Evolutionary conservation across 1,284 basidiomycete genomes (phyloP).

Genomic region (Xanthoconium separans): DNA sequence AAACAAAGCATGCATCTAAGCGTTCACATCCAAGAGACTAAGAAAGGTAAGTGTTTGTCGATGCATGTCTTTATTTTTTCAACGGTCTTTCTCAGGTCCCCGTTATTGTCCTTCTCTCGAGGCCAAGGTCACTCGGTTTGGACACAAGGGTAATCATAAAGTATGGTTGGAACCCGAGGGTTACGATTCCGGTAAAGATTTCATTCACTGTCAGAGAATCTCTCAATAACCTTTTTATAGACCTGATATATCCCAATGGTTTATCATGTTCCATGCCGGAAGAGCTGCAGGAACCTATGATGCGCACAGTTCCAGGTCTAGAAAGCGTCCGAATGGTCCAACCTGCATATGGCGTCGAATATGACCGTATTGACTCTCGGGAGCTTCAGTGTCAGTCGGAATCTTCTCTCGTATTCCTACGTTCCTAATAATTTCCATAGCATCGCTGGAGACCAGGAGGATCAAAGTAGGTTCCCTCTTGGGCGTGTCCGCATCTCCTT

Average conservation of each 20-base stretch:
- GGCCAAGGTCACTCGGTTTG: conserved; percentile 81
- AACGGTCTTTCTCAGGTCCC: conserved; percentile 54
- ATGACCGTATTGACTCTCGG: conserved; percentile 87
- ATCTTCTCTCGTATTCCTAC: neutral
- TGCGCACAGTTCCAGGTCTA: conserved; percentile 80
- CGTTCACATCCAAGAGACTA: conserved; percentile 84
- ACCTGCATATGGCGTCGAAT: conserved; percentile 92
- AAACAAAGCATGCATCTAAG: conserved; percentile 73
- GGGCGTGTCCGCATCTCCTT: neutral
- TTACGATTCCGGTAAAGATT: conserved; percentile 69
- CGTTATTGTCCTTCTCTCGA: conserved; percentile 91
- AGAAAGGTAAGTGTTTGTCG: conserved; percentile 55
- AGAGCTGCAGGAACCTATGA: conserved; percentile 77
- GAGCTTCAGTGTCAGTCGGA: conserved; percentile 64
- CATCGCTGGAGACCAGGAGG: conserved; percentile 82
- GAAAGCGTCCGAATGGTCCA: conserved; percentile 80
- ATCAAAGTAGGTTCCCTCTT: conserved; percentile 49
- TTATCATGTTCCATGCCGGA: conserved; percentile 85
- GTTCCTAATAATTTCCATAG: conserved; percentile 36
- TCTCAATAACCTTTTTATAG: conserved; percentile 33
- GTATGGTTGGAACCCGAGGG: conserved; percentile 93
- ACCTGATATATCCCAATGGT: conserved; percentile 88
- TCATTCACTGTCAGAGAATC: neutral
- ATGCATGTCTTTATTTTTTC: neutral
- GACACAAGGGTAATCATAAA: conserved; percentile 67